phyloP scores from a whole-genome alignment of 73 alveolate species.

The Paraurostyla sp. region DNA sequence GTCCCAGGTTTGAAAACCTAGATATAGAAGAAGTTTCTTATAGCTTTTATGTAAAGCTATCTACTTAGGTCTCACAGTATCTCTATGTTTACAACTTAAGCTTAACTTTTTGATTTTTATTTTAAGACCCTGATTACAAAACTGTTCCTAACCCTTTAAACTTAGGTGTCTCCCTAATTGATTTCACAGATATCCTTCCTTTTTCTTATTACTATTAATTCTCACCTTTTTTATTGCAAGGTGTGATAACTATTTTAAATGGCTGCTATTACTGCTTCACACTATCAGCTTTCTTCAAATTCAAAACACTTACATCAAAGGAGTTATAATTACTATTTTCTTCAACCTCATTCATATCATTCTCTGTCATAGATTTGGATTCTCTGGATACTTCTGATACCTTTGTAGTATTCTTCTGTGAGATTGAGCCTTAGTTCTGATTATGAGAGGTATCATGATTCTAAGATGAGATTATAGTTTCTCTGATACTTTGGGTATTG shows the following conservation, averaged over 20 bases:
- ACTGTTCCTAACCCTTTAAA: slow-evolving; percentile 25
- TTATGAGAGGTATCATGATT: background rate
- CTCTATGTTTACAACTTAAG: no score
- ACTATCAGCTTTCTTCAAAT: no score
- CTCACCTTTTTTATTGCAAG: background rate
- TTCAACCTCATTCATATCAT: slow-evolving; percentile 5
- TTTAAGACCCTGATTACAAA: background rate
- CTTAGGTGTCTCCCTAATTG: background rate
- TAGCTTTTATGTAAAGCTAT: background rate
- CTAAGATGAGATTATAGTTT: slow-evolving; percentile 7
- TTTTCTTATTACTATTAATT: background rate
- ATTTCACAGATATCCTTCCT: background rate
- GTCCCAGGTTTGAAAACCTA: background rate
- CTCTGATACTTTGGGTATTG: slow-evolving; percentile 14
- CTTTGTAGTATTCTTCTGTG: slow-evolving; percentile 7
- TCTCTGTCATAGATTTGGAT: slow-evolving; percentile 15
- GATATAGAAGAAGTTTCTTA: background rate
- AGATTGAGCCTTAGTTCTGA: background rate
- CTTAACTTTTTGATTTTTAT: no score
- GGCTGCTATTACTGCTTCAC: background rate
- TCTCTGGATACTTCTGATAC: slow-evolving; percentile 23
- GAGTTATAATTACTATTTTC: no score
- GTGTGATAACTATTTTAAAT: background rate
- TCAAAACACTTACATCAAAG: no score
- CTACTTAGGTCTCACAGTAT: slow-evolving; percentile 36